A percentile compares a stretch with the other conserved stretches of the same genome.
Evolutionary conservation across 305 asterid genomes (phyloP).

Genomic region (Caryopteris hybrid): DNA sequence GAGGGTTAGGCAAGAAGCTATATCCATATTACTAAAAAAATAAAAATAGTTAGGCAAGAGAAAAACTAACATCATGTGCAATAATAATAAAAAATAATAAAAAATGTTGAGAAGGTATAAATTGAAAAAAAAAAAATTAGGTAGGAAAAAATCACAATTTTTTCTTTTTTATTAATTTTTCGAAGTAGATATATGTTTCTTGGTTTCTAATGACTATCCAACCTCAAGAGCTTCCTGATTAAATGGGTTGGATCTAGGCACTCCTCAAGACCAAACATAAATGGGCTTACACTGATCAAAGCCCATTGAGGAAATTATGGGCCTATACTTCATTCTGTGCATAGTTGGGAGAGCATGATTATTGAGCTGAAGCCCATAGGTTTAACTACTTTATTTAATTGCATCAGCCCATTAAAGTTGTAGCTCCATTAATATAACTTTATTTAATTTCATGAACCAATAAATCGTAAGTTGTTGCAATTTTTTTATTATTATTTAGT

Average conservation of each 20-base stretch:
- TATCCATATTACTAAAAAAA: not conserved
- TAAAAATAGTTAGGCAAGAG: slow-evolving; percentile 9
- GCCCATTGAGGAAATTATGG: not conserved
- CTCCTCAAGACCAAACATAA: not conserved
- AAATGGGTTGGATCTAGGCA: not conserved
- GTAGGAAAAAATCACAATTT: too few species aligned
- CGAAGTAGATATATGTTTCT: not conserved
- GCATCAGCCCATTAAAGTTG: not conserved
- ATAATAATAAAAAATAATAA: not conserved
- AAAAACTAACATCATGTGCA: slow-evolving; percentile 21
- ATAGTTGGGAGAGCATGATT: not conserved
- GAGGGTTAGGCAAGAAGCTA: slow-evolving; percentile 25
- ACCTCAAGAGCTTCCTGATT: not conserved
- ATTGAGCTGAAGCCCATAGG: not conserved
- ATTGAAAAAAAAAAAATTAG: too few species aligned
- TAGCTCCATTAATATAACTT: not conserved
- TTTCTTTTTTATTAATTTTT: too few species aligned
- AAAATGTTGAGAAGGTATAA: too few species aligned
- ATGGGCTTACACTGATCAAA: not conserved
- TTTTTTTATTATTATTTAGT: too few species aligned
- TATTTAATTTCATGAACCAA: not conserved
- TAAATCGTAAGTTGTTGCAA: too few species aligned
- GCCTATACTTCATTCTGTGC: not conserved
- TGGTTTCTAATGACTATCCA: not conserved
- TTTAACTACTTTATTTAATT: not conserved